Evolutionary conservation across 2,329 filamentous ascomycete genomes (phyloP).

Genomic region (Falciphora oryzae): DNA sequence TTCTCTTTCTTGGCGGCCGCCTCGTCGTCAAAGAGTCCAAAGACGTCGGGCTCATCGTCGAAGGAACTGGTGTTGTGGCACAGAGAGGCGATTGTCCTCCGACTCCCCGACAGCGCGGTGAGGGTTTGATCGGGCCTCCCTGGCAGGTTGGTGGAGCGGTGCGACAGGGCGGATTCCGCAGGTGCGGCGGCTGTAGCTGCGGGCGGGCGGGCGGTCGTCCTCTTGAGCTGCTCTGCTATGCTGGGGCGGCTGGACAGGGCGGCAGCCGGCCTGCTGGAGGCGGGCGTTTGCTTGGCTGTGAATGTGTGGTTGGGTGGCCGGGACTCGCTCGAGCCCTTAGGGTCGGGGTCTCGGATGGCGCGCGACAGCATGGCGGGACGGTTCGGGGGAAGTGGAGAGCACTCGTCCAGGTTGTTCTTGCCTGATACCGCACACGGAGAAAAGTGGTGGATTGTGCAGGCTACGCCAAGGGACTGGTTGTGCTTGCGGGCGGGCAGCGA

Average conservation of each 20-base stretch:
- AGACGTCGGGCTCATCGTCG: constrained; percentile 30
- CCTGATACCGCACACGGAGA: not conserved
- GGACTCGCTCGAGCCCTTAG: constrained; percentile 3
- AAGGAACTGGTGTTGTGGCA: constrained; percentile 45
- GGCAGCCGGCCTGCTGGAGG: constrained; percentile 41
- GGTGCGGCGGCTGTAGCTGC: constrained; percentile 25
- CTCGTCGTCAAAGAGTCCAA: constrained; percentile 29
- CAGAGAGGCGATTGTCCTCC: constrained; percentile 33
- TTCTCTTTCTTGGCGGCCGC: not conserved
- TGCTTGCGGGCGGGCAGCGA: not conserved
- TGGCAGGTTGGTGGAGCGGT: not conserved
- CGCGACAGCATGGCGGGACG: constrained; percentile 3
- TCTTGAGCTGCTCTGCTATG: constrained; percentile 47
- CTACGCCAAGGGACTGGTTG: not conserved
- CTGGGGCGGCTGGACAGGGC: constrained; percentile 35
- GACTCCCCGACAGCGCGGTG: constrained; percentile 11
- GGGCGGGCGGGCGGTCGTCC: constrained; percentile 15
- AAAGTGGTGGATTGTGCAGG: not conserved
- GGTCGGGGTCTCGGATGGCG: constrained; percentile 2
- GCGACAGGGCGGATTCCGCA: constrained; percentile 16
- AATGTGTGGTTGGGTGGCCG: constrained; percentile 26
- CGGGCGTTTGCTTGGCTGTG: constrained; percentile 46
- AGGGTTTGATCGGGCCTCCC: not conserved
- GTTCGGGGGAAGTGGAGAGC: not conserved
- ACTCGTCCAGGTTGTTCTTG: not conserved